phyloP scores from a whole-genome alignment of 306 rosid species.

The Fagus sylvatica region DNA sequence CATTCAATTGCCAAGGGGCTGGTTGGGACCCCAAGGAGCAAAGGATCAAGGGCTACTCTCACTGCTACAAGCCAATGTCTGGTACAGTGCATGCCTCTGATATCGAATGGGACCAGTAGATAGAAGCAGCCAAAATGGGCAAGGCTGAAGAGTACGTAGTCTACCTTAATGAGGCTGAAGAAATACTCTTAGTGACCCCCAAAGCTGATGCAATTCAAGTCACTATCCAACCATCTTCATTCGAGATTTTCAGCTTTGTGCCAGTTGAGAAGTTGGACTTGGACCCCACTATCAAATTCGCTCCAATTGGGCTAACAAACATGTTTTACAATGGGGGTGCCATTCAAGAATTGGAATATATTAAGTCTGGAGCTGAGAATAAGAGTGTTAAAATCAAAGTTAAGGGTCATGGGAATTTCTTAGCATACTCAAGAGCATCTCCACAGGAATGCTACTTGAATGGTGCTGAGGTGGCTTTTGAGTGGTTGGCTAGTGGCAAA shows the following conservation, averaged over 20 bases:
- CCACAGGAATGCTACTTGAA: slow-evolving; percentile 56
- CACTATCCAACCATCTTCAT: slow-evolving; percentile 54
- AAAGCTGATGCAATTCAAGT: slow-evolving; percentile 44
- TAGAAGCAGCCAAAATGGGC: slow-evolving; percentile 56
- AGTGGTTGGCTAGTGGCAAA: slow-evolving; percentile 51
- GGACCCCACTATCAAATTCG: slow-evolving; percentile 43
- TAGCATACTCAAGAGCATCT: slow-evolving; percentile 60
- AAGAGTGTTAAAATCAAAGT: slow-evolving; percentile 45
- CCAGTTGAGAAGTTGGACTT: slow-evolving; percentile 45
- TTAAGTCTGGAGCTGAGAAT: slow-evolving; percentile 18
- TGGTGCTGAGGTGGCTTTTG: slow-evolving; percentile 51
- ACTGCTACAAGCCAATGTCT: slow-evolving; percentile 54
- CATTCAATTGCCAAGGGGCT: slow-evolving; percentile 89
- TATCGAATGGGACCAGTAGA: slow-evolving; percentile 77
- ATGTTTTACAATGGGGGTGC: slow-evolving; percentile 71
- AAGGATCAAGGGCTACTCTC: slow-evolving; percentile 51
- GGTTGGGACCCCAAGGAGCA: slow-evolving; percentile 75
- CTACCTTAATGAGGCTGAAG: slow-evolving; percentile 46
- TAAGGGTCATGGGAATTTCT: slow-evolving; percentile 71
- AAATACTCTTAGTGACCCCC: slow-evolving; percentile 40
- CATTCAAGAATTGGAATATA: slow-evolving; percentile 49
- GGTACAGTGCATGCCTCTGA: slow-evolving; percentile 54
- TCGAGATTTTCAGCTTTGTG: slow-evolving; percentile 64
- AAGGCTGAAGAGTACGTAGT: slow-evolving; percentile 59
- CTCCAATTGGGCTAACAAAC: slow-evolving; percentile 66